A percentile compares a stretch with the other conserved stretches of the same genome.
Conservation (phyloP, 2,329 filamentous ascomycete species). For the Lasiodiplodia hormozganensis region DNA sequence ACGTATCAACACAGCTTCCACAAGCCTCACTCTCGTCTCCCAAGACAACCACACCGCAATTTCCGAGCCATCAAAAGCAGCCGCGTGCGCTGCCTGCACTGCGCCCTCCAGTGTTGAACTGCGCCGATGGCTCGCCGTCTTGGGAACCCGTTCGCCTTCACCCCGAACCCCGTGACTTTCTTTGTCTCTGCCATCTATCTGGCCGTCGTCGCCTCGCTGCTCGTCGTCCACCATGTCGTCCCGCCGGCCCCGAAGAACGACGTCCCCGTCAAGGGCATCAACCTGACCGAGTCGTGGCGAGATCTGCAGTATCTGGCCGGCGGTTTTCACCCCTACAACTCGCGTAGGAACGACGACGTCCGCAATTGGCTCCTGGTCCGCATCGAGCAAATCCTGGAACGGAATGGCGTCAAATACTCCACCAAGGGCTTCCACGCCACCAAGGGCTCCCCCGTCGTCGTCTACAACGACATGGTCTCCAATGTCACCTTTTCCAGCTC, state of each 20-base stretch:
- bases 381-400: slow-evolving; percentile 71
- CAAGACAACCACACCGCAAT: slow-evolving; percentile 8
- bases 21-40: slow-evolving; percentile 10
- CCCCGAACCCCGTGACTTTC: slow-evolving; percentile 80
- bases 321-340: slow-evolving; percentile 88
- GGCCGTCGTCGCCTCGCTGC: slow-evolving; percentile 73
- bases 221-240: slow-evolving; percentile 78
- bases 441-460: slow-evolving; percentile 54
- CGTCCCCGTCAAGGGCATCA: slow-evolving; percentile 66
- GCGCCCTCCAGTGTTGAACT: not conserved
- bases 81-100: slow-evolving; percentile 4
- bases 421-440: slow-evolving; percentile 32
- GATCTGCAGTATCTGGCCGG: slow-evolving; percentile 79
- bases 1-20: slow-evolving; percentile 2
- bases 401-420: slow-evolving; percentile 62
- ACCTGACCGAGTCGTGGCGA: slow-evolving; percentile 84
- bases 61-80: slow-evolving; percentile 12
- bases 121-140: slow-evolving; percentile 33
- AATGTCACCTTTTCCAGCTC: slow-evolving; percentile 74
- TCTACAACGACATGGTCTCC: slow-evolving; percentile 80
- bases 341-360: slow-evolving; percentile 79
- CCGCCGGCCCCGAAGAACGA: slow-evolving; percentile 53
- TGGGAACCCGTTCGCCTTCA: slow-evolving; percentile 71
- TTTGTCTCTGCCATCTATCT: slow-evolving; percentile 79
- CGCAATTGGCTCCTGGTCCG: slow-evolving; percentile 76